phyloP scores from a whole-genome alignment of 257 asterid genomes.

The Solanum arcanum region DNA sequence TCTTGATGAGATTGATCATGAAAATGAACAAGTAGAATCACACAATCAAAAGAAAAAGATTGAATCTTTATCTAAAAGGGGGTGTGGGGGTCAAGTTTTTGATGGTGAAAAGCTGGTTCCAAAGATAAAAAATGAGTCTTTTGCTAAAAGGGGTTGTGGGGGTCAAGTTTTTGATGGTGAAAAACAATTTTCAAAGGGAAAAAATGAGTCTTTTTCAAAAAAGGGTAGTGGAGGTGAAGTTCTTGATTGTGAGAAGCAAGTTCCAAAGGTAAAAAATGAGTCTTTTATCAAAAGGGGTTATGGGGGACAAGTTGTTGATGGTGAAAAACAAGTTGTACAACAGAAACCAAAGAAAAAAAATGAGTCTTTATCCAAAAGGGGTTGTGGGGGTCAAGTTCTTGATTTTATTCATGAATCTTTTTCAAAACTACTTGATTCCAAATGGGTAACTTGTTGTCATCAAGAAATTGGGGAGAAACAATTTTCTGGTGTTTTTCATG shows the following conservation, averaged over 20 bases:
- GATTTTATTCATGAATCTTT: conserved; percentile 21
- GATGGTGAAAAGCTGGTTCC: background rate
- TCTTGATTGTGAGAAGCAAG: background rate
- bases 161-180: background rate
- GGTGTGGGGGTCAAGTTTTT: conserved; percentile 13
- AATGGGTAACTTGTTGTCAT: conserved; percentile 28
- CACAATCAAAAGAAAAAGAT: background rate
- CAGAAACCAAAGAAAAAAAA: background rate
- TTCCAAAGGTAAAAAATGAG: background rate
- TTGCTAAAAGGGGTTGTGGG: conserved; percentile 9
- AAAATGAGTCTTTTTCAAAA: background rate
- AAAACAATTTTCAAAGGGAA: background rate
- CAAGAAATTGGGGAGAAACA: conserved; percentile 5
- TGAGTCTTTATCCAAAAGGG: conserved; percentile 1
- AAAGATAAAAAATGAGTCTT: background rate
- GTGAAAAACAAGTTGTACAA: background rate
- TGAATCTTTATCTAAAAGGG: background rate
- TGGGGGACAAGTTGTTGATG: conserved; percentile 8
- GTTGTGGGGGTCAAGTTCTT: conserved; percentile 19
- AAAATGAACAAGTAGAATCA: background rate
- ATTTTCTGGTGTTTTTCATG: conserved; percentile 36
- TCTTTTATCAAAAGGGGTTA: conserved; percentile 7
- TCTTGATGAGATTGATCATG: conserved; percentile 13
- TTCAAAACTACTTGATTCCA: conserved; percentile 24
- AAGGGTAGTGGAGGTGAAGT: conserved; percentile 14